phyloP scores from a whole-genome alignment of 139 green algal species.

The Chlorella sp. region DNA sequence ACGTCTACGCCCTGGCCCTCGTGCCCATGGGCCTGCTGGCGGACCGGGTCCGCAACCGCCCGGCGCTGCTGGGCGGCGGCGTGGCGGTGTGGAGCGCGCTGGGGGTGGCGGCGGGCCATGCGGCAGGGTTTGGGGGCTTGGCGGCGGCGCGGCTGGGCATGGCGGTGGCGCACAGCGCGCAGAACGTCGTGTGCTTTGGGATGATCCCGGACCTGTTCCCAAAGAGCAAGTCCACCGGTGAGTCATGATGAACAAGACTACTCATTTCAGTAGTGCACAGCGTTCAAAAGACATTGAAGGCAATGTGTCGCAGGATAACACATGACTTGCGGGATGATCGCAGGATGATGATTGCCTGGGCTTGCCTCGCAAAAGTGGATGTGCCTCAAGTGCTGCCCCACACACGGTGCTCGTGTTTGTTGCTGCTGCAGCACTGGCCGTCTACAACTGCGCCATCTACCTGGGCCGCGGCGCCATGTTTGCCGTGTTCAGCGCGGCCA shows the following conservation, averaged over 20 bases:
- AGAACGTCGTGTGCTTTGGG: constrained; percentile 75
- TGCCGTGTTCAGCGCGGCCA: not conserved
- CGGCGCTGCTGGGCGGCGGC: constrained; percentile 13
- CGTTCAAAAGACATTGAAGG: no score
- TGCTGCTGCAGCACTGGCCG: constrained; percentile 59
- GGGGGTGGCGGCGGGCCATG: not conserved
- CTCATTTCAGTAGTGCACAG: no score
- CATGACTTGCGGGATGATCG: no score
- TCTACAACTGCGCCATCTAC: constrained; percentile 90
- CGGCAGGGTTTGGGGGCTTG: not conserved
- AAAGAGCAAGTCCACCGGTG: constrained; percentile 56
- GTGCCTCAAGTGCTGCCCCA: no score
- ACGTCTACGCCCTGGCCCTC: constrained; percentile 79
- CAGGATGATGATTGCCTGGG: no score
- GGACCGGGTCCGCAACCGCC: constrained; percentile 58
- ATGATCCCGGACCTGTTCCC: constrained; percentile 89
- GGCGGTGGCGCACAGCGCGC: constrained; percentile 12
- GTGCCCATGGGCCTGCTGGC: constrained; percentile 76
- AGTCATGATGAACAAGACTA: no score
- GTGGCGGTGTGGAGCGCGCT: not conserved
- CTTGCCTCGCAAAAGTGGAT: no score
- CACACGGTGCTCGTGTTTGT: no score
- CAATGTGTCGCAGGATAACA: no score
- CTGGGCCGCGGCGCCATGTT: constrained; percentile 48
- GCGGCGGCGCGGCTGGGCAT: not conserved